Evolutionary conservation across 2,329 filamentous ascomycete genomes (phyloP).

Genomic region (Plectosphaerella plurivora): DNA sequence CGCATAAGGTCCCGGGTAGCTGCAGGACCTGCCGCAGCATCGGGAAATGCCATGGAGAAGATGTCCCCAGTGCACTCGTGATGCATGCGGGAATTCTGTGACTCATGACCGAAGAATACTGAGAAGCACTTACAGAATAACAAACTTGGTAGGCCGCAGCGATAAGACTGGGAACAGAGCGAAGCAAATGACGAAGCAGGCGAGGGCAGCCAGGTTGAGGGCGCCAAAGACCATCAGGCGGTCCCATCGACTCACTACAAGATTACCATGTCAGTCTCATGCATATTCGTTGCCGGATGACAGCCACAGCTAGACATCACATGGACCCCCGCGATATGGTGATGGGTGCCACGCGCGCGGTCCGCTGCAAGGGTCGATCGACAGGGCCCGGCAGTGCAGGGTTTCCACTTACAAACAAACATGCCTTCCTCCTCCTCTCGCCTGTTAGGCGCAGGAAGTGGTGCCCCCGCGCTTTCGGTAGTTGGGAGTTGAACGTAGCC

Average conservation of each 20-base stretch:
- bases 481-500: slow-evolving; percentile 91
- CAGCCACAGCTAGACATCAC: slow-evolving; percentile 20
- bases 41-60: neutral
- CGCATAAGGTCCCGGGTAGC: neutral
- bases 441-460: slow-evolving; percentile 76
- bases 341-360: slow-evolving; percentile 38
- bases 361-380: slow-evolving; percentile 35
- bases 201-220: slow-evolving; percentile 83
- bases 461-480: slow-evolving; percentile 75
- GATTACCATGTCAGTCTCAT: slow-evolving; percentile 16
- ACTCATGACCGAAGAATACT: too few relatives aligned
- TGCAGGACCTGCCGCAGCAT: neutral
- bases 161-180: slow-evolving; percentile 80
- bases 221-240: slow-evolving; percentile 86
- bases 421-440: slow-evolving; percentile 94
- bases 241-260: slow-evolving; percentile 93
- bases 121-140: slow-evolving; percentile 75
- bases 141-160: slow-evolving; percentile 85
- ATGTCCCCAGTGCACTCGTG: too few relatives aligned
- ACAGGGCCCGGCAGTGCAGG: slow-evolving; percentile 16
- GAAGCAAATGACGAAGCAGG: slow-evolving; percentile 92
- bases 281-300: slow-evolving; percentile 16
- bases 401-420: slow-evolving; percentile 77
- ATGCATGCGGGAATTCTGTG: too few relatives aligned
- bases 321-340: slow-evolving; percentile 26